Evolutionary conservation across 2,329 filamentous ascomycete species (phyloP).

Genomic region (Capronia coronata): DNA sequence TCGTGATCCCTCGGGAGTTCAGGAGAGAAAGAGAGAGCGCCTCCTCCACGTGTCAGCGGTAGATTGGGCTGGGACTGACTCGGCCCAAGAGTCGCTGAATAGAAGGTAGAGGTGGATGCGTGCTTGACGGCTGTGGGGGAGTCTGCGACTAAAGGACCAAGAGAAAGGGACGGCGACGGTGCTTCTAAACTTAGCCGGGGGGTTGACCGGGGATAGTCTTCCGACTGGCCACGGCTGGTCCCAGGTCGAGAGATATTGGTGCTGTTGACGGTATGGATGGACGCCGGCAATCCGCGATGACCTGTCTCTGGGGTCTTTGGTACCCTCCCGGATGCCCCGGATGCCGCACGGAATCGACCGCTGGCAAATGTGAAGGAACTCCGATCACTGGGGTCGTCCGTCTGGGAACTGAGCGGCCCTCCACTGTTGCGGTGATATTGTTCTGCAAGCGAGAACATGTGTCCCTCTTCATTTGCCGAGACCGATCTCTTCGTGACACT

Average conservation of each 20-base stretch:
- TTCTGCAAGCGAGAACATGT: slow-evolving; percentile 42
- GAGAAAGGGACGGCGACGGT: slow-evolving; percentile 35
- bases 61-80: slow-evolving; percentile 47
- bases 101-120: slow-evolving; percentile 31
- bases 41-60: slow-evolving; percentile 42
- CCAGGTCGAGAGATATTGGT: slow-evolving; percentile 20
- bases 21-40: slow-evolving; percentile 82
- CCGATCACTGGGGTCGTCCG: slow-evolving; percentile 31
- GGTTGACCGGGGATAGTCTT: slow-evolving; percentile 30
- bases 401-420: slow-evolving; percentile 45
- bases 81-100: slow-evolving; percentile 27
- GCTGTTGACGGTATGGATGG: slow-evolving; percentile 19
- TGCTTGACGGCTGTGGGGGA: slow-evolving; percentile 18
- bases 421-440: slow-evolving; percentile 21
- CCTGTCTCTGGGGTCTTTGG: slow-evolving; percentile 17
- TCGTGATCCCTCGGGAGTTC: slow-evolving; percentile 73
- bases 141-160: slow-evolving; percentile 19
- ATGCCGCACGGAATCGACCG: slow-evolving; percentile 50
- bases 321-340: slow-evolving; percentile 43
- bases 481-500: slow-evolving; percentile 39
- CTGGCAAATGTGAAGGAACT: slow-evolving; percentile 46
- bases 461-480: slow-evolving; percentile 43
- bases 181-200: slow-evolving; percentile 42
- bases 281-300: slow-evolving; percentile 11
- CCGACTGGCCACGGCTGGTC: slow-evolving; percentile 19